phyloP scores from a whole-genome alignment of 306 rosid species.

The Heteromeles arbutifolia region DNA sequence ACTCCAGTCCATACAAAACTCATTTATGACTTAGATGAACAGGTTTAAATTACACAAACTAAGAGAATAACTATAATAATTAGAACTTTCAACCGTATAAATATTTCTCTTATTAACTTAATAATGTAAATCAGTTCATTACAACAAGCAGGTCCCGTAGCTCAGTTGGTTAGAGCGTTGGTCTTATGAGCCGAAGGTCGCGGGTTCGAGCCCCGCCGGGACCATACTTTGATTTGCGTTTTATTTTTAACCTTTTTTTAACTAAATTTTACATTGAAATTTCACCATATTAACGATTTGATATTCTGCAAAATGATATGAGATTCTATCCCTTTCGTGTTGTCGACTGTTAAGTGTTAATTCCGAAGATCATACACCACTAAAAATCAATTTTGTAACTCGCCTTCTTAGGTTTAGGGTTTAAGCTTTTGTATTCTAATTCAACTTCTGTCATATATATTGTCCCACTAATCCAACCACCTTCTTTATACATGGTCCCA shows the following conservation, averaged over 20 bases:
- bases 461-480: too few species aligned
- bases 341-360: background rate
- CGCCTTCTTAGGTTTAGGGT: too few species aligned
- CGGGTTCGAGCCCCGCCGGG: slow-evolving; percentile 54
- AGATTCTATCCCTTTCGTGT: background rate
- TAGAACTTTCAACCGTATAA: background rate
- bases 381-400: too few species aligned
- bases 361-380: background rate
- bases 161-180: slow-evolving; percentile 57
- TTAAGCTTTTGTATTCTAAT: too few species aligned
- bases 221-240: background rate
- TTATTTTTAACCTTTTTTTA: background rate
- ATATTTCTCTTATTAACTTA: too few species aligned
- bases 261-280: background rate
- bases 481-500: too few species aligned
- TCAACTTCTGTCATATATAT: too few species aligned
- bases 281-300: background rate
- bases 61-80: background rate
- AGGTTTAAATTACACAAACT: background rate
- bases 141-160: slow-evolving; percentile 26
- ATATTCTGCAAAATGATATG: background rate
- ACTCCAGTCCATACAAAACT: too few species aligned
- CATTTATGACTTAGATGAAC: background rate
- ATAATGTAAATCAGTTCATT: background rate
- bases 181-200: slow-evolving; percentile 53